Conservation (phyloP, 768 basidiomycete genomes). For the Mycena polygramma region DNA sequence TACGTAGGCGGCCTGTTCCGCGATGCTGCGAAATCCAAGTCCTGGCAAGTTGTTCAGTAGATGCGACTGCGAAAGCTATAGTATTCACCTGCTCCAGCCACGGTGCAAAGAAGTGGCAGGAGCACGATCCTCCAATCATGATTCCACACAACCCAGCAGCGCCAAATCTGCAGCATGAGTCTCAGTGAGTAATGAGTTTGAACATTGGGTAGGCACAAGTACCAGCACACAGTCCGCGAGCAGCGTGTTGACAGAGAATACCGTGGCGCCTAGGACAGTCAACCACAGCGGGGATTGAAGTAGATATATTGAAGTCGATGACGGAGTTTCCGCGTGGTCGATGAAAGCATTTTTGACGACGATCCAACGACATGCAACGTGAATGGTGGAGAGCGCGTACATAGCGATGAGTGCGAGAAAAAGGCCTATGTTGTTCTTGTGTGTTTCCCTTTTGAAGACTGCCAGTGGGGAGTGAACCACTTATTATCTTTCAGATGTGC, state of each 20-base stretch:
- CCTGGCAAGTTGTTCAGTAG: not conserved
- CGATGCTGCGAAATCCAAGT: not conserved
- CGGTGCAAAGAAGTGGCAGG: slow-evolving; percentile 24
- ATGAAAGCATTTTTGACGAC: slow-evolving; percentile 2
- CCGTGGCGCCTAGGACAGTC: slow-evolving; percentile 2
- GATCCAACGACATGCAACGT: slow-evolving; percentile 4
- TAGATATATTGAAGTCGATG: not conserved
- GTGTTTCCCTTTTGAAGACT: slow-evolving; percentile 4
- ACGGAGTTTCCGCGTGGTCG: not conserved
- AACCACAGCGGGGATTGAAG: slow-evolving; percentile 10
- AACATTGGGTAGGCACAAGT: not conserved
- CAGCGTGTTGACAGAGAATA: slow-evolving; percentile 7
- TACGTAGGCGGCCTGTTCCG: not conserved
- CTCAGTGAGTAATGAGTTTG: no score
- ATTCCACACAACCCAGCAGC: slow-evolving; percentile 37
- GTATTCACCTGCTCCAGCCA: slow-evolving; percentile 7
- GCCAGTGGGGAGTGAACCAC: no score
- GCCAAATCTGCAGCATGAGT: not conserved
- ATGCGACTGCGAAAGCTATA: no score
- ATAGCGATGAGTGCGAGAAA: slow-evolving; percentile 6
- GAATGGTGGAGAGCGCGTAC: slow-evolving; percentile 6
- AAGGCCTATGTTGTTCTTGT: not conserved
- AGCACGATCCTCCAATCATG: slow-evolving; percentile 13
- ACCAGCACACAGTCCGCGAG: slow-evolving; percentile 4
- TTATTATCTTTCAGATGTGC: no score